Evolutionary conservation across 441 rosid genomes (phyloP).

Genomic region (Gossypium davidsonii): DNA sequence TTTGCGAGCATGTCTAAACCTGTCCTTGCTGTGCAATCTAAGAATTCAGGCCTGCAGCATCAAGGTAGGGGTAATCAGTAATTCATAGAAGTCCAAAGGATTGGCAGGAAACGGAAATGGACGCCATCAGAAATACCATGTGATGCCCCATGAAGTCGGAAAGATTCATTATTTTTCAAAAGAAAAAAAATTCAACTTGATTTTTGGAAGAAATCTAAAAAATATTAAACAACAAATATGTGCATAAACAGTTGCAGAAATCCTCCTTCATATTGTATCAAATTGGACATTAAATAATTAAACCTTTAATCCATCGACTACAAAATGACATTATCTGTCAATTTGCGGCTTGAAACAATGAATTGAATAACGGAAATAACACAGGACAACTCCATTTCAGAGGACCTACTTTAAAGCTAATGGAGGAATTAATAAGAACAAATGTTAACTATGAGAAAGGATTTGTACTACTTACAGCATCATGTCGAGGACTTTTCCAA

Average conservation of each 20-base stretch:
- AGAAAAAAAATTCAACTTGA: not conserved
- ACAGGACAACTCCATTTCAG: not conserved
- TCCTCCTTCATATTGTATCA: not conserved
- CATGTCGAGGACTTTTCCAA: slow-evolving; percentile 76
- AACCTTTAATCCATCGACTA: not conserved
- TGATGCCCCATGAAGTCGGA: not conserved
- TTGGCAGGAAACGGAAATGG: not conserved
- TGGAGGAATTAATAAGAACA: slow-evolving; percentile 1
- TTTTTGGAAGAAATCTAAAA: not conserved
- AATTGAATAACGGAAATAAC: not conserved
- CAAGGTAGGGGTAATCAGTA: slow-evolving; percentile 2
- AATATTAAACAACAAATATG: not conserved
- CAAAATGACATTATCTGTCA: not conserved
- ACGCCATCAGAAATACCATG: not conserved
- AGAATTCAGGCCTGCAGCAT: slow-evolving; percentile 74
- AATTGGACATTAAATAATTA: not conserved
- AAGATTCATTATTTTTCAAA: not conserved
- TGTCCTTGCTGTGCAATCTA: slow-evolving; percentile 96
- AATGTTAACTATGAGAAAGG: not conserved
- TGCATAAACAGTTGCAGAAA: not conserved
- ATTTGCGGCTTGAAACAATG: not conserved
- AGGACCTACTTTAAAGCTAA: not conserved
- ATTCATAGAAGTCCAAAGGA: not conserved
- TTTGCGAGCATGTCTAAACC: slow-evolving; percentile 92
- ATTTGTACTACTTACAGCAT: slow-evolving; percentile 56